Base-by-base conservation (phyloP, 495 filamentous ascomycete genomes). In the Daldinia loculata region DNA sequence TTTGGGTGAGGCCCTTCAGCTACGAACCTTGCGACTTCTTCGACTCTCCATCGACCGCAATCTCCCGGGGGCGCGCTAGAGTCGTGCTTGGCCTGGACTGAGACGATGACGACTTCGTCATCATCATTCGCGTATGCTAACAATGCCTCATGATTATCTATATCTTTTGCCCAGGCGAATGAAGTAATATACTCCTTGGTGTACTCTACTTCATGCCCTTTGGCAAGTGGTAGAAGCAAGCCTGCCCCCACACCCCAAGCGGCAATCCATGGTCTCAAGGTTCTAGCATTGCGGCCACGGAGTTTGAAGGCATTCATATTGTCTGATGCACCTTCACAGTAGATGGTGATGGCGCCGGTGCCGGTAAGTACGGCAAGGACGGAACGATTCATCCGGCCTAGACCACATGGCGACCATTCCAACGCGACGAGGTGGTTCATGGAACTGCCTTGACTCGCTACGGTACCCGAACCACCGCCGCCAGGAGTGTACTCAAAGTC, bases 171-270 rank as follows among this genome's bases (percentile, higher is more conserved):
- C 83, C 83, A 85, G 4, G 83, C 76, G 48, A 85, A 81, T 2
- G 78, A 71, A 14, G 75, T 72, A 36, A 85, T 75, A 57, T 79
- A 79, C 75, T 85, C 83, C 19, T 78, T 78, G 7, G 62, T 62
- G 17, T 79, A 75, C 56, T 78, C 66, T 1, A 72, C 4, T 38
- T 48, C 36, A 17, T 69, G 69, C 19, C 69, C 74, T 27, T 63
- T 55, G 9, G 50, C 53, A 9, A 55, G 70, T 4, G 83, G 83
- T n/a, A 84, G 70, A n/a, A 84, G 67, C 12, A 85, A 41, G 6
- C 80, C 77, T 48, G 79, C 81, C n/a, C 83, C 83, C 1, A 84
- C 74, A 4, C 83, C 82, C 82, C 82, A 85, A 5, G 70, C 68
- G 17, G 68, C 57, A 15, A 77, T 26, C 75, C 75, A 77, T 15